These are phyloP conservation scores for Hura crepitans DNA, from an alignment of 441 rosid species.

Conservation along the genomic window DNA sequence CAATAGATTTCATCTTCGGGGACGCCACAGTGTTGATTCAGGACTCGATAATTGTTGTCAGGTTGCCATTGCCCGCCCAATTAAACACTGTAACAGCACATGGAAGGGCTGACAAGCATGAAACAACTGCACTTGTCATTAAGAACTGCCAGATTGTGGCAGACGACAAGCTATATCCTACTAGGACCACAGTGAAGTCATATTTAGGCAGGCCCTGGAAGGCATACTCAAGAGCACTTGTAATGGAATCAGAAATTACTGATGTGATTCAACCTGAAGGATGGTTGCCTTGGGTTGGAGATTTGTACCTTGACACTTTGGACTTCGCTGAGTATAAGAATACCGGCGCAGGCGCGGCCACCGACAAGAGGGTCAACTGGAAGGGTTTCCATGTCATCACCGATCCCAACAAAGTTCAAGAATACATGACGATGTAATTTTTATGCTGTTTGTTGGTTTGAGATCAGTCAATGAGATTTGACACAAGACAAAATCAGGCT, in stretches of 20 bases:
- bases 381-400: slow-evolving; percentile 16
- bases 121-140: slow-evolving; percentile 26
- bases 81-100: slow-evolving; percentile 27
- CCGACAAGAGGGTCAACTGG: slow-evolving; percentile 26
- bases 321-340: slow-evolving; percentile 26
- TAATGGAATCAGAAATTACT: slow-evolving; percentile 30
- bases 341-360: slow-evolving; percentile 18
- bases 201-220: slow-evolving; percentile 36
- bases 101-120: slow-evolving; percentile 22
- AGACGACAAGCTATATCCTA: slow-evolving; percentile 20
- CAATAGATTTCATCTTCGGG: slow-evolving; percentile 36
- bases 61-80: slow-evolving; percentile 19
- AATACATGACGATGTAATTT: too few species aligned
- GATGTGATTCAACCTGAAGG: slow-evolving; percentile 32
- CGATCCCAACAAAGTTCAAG: not conserved
- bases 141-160: slow-evolving; percentile 25
- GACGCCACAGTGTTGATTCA: slow-evolving; percentile 27
- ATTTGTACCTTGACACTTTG: slow-evolving; percentile 20
- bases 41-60: slow-evolving; percentile 21
- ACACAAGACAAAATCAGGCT: too few species aligned
- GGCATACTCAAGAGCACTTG: slow-evolving; percentile 23
- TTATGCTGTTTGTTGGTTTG: slow-evolving; percentile 13
- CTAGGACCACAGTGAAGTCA: not conserved
- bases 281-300: slow-evolving; percentile 32
- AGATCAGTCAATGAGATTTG: slow-evolving; percentile 14